Evolutionary conservation across 176 grass and related monocot genomes (phyloP).

Genomic region (barley (Hordeum vulgare)): DNA sequence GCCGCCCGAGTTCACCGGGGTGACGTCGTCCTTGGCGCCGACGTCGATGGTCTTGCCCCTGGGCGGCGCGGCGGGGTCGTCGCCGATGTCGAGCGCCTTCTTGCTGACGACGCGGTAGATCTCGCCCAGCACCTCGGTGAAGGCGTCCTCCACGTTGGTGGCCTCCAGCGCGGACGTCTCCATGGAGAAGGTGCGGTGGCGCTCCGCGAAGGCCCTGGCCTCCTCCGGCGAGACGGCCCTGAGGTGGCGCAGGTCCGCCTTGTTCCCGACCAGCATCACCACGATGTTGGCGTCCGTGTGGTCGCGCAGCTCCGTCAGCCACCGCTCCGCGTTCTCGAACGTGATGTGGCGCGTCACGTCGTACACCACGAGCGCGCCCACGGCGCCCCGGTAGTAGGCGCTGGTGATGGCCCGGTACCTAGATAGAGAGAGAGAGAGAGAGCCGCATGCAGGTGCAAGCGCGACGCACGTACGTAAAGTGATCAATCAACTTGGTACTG

Average conservation of each 20-base stretch:
- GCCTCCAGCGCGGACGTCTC: slow-evolving; percentile 64
- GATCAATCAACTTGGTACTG: too few relatives aligned
- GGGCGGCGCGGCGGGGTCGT: slow-evolving; percentile 50
- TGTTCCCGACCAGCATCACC: slow-evolving; percentile 67
- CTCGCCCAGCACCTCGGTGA: slow-evolving; percentile 66
- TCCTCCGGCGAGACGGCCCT: slow-evolving; percentile 49
- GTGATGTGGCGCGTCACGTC: slow-evolving; percentile 56
- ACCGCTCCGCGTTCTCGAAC: slow-evolving; percentile 64
- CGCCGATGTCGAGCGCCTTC: slow-evolving; percentile 51
- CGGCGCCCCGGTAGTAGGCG: slow-evolving; percentile 60
- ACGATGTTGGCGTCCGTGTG: slow-evolving; percentile 70
- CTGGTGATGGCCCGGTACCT: slow-evolving; percentile 75
- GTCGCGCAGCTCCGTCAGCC: slow-evolving; percentile 57
- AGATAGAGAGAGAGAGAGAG: neutral
- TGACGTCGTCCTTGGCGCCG: slow-evolving; percentile 44
- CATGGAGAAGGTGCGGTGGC: slow-evolving; percentile 48
- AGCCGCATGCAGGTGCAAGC: too few relatives aligned
- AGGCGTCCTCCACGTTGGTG: slow-evolving; percentile 59
- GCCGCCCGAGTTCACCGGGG: slow-evolving; percentile 31
- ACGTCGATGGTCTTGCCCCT: slow-evolving; percentile 54
- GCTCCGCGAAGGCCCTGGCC: slow-evolving; percentile 45
- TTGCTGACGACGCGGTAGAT: slow-evolving; percentile 55
- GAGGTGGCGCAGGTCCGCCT: slow-evolving; percentile 72
- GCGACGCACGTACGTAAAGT: neutral
- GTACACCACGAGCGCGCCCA: slow-evolving; percentile 62